Conservation (phyloP, 768 basidiomycete genomes). For the Lentinula sp. region DNA sequence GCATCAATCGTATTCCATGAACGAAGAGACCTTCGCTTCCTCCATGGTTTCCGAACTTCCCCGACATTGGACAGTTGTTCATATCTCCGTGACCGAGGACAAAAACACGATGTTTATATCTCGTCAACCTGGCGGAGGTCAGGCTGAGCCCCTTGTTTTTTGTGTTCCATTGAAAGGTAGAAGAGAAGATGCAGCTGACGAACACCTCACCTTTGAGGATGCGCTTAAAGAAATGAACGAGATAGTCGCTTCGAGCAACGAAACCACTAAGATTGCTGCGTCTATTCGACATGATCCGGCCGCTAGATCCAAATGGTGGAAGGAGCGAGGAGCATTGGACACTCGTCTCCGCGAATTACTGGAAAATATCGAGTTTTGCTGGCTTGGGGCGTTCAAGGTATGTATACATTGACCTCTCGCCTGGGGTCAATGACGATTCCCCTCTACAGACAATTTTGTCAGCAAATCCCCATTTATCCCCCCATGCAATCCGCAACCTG, state of each 20-base stretch:
- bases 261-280: constrained; percentile 66
- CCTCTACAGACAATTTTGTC: constrained; percentile 54
- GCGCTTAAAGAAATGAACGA: constrained; percentile 70
- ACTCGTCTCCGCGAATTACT: constrained; percentile 66
- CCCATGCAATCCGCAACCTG: constrained; percentile 48
- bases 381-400: constrained; percentile 98
- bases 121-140: constrained; percentile 53
- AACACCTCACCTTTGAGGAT: constrained; percentile 67
- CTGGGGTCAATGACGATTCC: background rate
- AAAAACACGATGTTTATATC: constrained; percentile 79
- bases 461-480: constrained; percentile 33
- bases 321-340: constrained; percentile 70
- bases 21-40: constrained; percentile 34
- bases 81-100: constrained; percentile 79
- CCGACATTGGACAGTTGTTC: constrained; percentile 75
- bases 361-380: constrained; percentile 88
- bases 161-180: constrained; percentile 84
- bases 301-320: constrained; percentile 83
- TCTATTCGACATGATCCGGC: constrained; percentile 64
- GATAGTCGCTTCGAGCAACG: constrained; percentile 77
- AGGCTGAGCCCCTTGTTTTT: constrained; percentile 65
- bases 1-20: constrained; percentile 42
- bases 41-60: constrained; percentile 50
- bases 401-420: constrained; percentile 9
- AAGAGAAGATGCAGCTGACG: constrained; percentile 61